Evolutionary conservation across 306 rosid genomes (phyloP), one percentile per base, ranked within the genome.

Genomic region (Argentina anserina): DNA sequence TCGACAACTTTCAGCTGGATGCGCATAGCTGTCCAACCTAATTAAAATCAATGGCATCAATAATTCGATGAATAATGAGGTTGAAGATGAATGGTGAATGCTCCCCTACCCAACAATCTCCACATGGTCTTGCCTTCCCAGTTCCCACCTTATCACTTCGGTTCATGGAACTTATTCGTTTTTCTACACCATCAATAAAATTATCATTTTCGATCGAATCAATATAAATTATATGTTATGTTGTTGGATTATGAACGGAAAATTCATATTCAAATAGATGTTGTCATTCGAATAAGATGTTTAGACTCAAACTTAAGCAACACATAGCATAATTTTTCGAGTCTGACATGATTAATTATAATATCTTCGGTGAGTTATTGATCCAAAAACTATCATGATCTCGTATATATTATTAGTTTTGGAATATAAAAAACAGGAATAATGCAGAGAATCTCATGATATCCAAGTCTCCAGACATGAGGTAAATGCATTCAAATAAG

Each of bases 121-220:
- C 88, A 81, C 91, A 78, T 86, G 91, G 71, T 11, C 6, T 20
- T 70, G 89, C 83, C 83, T 69, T 87, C 82, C 83, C n/a, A n/a
- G n/a, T n/a, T 26, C 50, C 85, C 83, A 67, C 79, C 80, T 74
- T 69, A 74, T 81, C 89, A 59, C 84, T 29, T 53, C 0, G 72
- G 75, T 80, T 77, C 69, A 68, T 40, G 49, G 75, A 87, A 84
- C 82, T 37, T 36, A 73, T 76, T 47, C 21, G 31, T 55, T 61
- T 58, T 71, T 73, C 70, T 45, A 65, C 71, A 77, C 65, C 69
- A 34, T 80, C 73, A 76, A 69, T 73, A 28, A 28, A 37, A 28
- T 18, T 43, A n/a, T 58, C 31, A 53, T 53, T 26, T 52, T 9
- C 59, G 15, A 52, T 52, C 59, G 13, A 21, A 21, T 52, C 5